phyloP scores from a whole-genome alignment of 139 green algal genomes.

The Axilococcus clingmanii region DNA sequence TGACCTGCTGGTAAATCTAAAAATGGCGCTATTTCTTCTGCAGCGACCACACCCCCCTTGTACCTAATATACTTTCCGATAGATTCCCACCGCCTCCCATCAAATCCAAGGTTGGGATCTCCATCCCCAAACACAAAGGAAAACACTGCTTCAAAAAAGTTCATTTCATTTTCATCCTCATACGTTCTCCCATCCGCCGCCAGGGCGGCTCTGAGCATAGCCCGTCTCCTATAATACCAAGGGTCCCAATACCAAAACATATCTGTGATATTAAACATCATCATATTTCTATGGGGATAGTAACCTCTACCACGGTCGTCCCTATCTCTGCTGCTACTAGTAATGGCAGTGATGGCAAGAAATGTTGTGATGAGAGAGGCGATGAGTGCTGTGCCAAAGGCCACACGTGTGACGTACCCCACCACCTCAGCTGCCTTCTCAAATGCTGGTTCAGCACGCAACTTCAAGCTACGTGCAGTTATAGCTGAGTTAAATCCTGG shows the following conservation, averaged over 20 bases:
- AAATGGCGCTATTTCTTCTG: slow-evolving; percentile 90
- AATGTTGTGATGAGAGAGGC: slow-evolving; percentile 27
- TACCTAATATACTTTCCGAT: slow-evolving; percentile 50
- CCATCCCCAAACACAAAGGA: slow-evolving; percentile 96
- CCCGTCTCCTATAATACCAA: slow-evolving; percentile 43
- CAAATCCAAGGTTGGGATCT: slow-evolving; percentile 77
- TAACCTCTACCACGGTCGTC: background rate
- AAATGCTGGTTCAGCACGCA: slow-evolving; percentile 53
- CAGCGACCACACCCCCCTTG: slow-evolving; percentile 77
- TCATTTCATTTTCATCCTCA: slow-evolving; percentile 28
- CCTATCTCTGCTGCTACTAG: background rate
- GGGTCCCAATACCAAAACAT: slow-evolving; percentile 31
- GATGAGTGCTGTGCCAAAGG: slow-evolving; percentile 83
- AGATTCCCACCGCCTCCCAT: slow-evolving; percentile 65
- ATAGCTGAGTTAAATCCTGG: slow-evolving; percentile 51
- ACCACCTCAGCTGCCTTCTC: slow-evolving; percentile 8
- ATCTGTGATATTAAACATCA: slow-evolving; percentile 24
- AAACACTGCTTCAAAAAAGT: slow-evolving; percentile 84
- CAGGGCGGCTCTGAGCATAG: background rate
- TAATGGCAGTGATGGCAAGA: slow-evolving; percentile 56
- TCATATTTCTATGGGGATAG: background rate
- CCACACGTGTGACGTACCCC: slow-evolving; percentile 54
- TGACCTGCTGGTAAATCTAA: slow-evolving; percentile 46
- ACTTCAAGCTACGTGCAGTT: slow-evolving; percentile 36
- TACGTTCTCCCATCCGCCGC: background rate